Conservation (phyloP, 768 basidiomycete genomes). For the Mycena sanguinolenta region DNA sequence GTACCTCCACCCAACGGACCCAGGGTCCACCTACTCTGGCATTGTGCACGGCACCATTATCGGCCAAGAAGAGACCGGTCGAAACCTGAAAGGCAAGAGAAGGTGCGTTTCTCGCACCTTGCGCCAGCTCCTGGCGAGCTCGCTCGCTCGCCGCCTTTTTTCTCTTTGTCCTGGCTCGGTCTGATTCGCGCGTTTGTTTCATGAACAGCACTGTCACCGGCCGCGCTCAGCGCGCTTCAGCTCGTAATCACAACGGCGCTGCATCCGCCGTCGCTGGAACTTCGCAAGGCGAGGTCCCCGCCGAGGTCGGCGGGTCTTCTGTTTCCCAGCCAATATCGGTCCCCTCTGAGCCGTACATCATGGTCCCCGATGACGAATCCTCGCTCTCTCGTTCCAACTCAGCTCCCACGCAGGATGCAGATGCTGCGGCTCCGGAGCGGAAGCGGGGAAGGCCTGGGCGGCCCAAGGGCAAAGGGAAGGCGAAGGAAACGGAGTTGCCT, state of each 20-base stretch:
- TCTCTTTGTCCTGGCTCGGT: slow-evolving; percentile 44
- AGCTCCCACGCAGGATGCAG: slow-evolving; percentile 52
- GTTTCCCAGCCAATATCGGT: slow-evolving; percentile 55
- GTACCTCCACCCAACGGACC: slow-evolving; percentile 87
- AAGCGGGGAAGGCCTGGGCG: slow-evolving; percentile 46
- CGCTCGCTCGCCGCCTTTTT: slow-evolving; percentile 39
- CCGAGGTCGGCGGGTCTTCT: slow-evolving; percentile 48
- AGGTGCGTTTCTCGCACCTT: slow-evolving; percentile 68
- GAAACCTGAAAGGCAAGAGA: slow-evolving; percentile 81
- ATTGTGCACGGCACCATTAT: slow-evolving; percentile 76
- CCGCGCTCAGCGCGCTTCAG: slow-evolving; percentile 80
- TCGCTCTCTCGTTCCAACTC: slow-evolving; percentile 77
- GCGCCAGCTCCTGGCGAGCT: slow-evolving; percentile 24
- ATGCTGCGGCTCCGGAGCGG: slow-evolving; percentile 42
- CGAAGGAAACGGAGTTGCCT: slow-evolving; percentile 54
- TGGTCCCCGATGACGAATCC: slow-evolving; percentile 70
- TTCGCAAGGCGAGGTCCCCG: slow-evolving; percentile 49
- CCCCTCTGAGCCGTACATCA: slow-evolving; percentile 66
- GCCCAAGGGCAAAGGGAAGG: slow-evolving; percentile 67
- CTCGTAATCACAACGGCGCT: slow-evolving; percentile 71
- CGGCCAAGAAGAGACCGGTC: slow-evolving; percentile 76
- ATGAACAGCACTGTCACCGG: slow-evolving; percentile 66
- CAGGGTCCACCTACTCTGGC: slow-evolving; percentile 89
- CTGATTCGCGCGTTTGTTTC: slow-evolving; percentile 39
- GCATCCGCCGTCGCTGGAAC: slow-evolving; percentile 45